These are phyloP conservation scores for Colletotrichum sp. DNA, from an alignment of 2,329 filamentous ascomycete species.

Conservation along the genomic window DNA sequence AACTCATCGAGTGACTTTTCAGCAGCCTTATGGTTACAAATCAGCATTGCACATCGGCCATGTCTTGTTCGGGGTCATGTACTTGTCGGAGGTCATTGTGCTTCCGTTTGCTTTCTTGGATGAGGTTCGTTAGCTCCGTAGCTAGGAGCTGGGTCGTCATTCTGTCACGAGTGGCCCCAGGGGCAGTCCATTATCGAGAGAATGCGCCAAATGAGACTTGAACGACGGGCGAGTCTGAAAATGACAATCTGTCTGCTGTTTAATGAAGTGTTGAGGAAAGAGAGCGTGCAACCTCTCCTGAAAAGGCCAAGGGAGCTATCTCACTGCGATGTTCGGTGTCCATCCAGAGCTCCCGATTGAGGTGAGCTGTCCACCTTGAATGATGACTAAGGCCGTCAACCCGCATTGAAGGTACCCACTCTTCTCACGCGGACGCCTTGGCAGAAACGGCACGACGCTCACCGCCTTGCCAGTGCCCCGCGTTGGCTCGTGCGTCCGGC, in stretches of 20 bases:
- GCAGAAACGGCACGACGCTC: background rate
- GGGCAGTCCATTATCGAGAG: conserved; percentile 12
- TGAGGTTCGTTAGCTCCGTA: conserved; percentile 86
- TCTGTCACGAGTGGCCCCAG: conserved; percentile 37
- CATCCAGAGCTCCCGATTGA: conserved; percentile 11
- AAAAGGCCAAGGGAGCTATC: conserved; percentile 12
- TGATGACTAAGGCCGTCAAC: conserved; percentile 17
- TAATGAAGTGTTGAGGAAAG: background rate
- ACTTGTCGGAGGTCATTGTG: conserved; percentile 88
- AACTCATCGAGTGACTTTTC: conserved; percentile 94
- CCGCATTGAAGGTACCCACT: background rate
- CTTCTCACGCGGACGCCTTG: background rate
- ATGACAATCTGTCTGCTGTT: background rate
- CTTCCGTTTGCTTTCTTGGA: conserved; percentile 96
- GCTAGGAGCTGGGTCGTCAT: conserved; percentile 94
- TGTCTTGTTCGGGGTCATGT: conserved; percentile 31
- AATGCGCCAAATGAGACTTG: background rate
- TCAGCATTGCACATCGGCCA: background rate
- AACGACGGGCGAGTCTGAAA: too few species aligned
- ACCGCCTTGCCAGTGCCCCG: conserved; percentile 3
- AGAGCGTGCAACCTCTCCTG: background rate
- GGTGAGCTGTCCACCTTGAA: conserved; percentile 23
- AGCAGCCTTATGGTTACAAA: conserved; percentile 67
- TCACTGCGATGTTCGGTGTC: background rate
- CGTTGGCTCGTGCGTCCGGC: conserved; percentile 6